Evolutionary conservation across 768 basidiomycete species (phyloP).

Genomic region (Suillus subluteus): DNA sequence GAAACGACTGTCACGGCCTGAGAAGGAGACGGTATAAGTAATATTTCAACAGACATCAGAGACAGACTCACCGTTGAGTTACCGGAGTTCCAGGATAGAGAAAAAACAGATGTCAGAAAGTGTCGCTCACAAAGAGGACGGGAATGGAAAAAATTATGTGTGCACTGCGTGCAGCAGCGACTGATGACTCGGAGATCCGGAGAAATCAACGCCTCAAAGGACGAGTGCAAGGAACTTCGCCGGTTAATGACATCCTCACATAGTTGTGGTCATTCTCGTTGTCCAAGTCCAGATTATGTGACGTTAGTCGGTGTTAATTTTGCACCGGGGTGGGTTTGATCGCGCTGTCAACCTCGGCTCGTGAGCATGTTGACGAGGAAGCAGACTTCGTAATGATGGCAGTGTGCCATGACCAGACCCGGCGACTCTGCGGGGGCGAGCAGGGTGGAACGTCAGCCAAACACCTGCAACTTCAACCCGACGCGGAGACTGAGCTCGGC

Average conservation of each 20-base stretch:
- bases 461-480: not conserved
- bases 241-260: not conserved
- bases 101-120: not conserved
- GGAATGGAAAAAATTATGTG: not conserved
- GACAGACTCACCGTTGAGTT: not conserved
- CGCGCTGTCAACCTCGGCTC: not conserved
- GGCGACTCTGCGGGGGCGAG: not conserved
- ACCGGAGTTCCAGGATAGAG: not conserved
- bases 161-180: not conserved
- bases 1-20: not conserved
- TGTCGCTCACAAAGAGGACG: not conserved
- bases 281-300: not conserved
- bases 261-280: not conserved
- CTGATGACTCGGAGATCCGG: not conserved
- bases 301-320: not conserved
- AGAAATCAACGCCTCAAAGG: not conserved
- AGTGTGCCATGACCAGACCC: not conserved
- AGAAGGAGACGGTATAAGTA: not conserved
- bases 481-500: not conserved
- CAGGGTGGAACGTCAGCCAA: not conserved
- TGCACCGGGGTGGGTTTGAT: not conserved
- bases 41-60: not conserved
- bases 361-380: not conserved
- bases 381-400: not conserved
- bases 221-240: not conserved